Evolutionary conservation across 805 yeast species (phyloP), one percentile per base, ranked within the genome.

Genomic region (Starmerella ratchasimensis): DNA sequence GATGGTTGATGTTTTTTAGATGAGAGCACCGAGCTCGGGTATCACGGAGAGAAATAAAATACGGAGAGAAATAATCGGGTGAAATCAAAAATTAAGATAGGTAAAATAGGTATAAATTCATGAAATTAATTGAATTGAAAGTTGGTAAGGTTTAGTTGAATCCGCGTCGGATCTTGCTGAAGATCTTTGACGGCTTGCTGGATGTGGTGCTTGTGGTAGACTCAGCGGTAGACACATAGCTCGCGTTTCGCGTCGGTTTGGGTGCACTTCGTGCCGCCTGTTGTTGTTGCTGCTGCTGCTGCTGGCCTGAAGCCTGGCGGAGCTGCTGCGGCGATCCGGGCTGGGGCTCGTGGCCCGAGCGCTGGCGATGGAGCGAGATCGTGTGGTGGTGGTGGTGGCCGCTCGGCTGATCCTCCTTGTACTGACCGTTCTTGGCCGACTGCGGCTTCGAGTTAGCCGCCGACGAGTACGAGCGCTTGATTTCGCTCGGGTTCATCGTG

Each of bases 271-370:
- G 25, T 8, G 11, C 7, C 28, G 13, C 15, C 7, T 10, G n/a
- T 7, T 26, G 28, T 15, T 13, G 8, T 6, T 26, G 8, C 28
- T 7, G 28, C 28, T 8, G 28, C 28, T 7, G 14, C 28, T 11
- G 15, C 15, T 26, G 28, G 15, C n/a, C 7, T 26, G 8, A 15
- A 4, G 33, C 24, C 22, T 20, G 18, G 15, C 33, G 33, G 5
- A 30, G 33, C 33, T 30, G 33, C 14, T 18, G 37, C 14, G 46
- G 38, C 31, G 40, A 28, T 53, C 54, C 20, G 7, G 28, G 28
- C n/a, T 8, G 25, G 25, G 25, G 10, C 25, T 26, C 15, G 7
- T 6, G 8, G n/a, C 15, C 7, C 5, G 15, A 11, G 7, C 15
- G n/a, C 28, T 11, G n/a, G 28, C n/a, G 28, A 11, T 15, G 28